phyloP scores from a whole-genome alignment of 306 rosid species.

The Urtica urens region DNA sequence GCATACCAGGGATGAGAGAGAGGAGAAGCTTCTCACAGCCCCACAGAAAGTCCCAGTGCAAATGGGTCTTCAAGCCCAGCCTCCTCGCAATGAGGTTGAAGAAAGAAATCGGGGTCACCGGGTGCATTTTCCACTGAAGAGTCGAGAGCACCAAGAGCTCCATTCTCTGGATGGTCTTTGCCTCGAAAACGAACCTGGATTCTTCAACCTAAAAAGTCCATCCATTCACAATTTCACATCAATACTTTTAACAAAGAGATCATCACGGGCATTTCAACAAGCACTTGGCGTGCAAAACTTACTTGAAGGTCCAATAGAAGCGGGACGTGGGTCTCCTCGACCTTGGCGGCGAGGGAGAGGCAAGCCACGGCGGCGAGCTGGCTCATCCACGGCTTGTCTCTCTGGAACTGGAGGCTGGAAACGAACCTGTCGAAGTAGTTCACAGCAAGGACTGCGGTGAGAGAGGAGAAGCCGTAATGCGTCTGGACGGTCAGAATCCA shows the following conservation, averaged over 20 bases:
- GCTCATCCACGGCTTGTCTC: slow-evolving; percentile 77
- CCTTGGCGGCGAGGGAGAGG: slow-evolving; percentile 78
- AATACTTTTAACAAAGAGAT: no score
- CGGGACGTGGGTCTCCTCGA: slow-evolving; percentile 79
- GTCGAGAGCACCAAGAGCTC: slow-evolving; percentile 83
- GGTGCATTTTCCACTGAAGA: slow-evolving; percentile 88
- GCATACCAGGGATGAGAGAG: slow-evolving; percentile 47
- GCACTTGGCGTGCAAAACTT: slow-evolving; percentile 19
- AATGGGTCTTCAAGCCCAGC: slow-evolving; percentile 54
- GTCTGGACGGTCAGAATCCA: slow-evolving; percentile 61
- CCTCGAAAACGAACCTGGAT: slow-evolving; percentile 63
- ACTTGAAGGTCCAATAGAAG: slow-evolving; percentile 79
- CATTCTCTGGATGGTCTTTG: slow-evolving; percentile 85
- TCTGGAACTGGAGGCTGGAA: slow-evolving; percentile 37
- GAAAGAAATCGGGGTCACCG: slow-evolving; percentile 81
- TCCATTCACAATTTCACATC: background rate
- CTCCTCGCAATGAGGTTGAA: slow-evolving; percentile 70
- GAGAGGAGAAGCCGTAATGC: slow-evolving; percentile 51
- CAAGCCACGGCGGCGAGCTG: slow-evolving; percentile 77
- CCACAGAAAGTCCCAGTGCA: slow-evolving; percentile 67
- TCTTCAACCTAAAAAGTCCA: slow-evolving; percentile 47
- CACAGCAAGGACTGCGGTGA: slow-evolving; percentile 70
- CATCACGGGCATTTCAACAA: no score
- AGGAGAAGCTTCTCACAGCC: slow-evolving; percentile 68
- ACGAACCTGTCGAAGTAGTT: slow-evolving; percentile 85